Percentiles rank a stretch among this genome's conserved stretches.
These are phyloP conservation scores for Fusarium veterinarium DNA, from an alignment of 2,329 filamentous ascomycete species.

Conservation along the genomic window DNA sequence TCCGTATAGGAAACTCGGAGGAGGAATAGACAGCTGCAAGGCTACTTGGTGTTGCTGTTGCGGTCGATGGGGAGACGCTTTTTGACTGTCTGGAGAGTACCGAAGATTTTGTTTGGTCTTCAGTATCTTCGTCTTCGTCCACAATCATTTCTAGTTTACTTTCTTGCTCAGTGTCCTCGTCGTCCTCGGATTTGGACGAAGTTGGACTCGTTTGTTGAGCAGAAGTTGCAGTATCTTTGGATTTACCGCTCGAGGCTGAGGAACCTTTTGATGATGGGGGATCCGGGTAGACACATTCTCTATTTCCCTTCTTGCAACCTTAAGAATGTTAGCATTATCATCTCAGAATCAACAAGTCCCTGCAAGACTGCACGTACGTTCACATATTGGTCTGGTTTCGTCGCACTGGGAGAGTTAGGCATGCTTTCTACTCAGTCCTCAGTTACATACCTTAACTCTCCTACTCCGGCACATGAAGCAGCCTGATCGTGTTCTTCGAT, in stretches of 20 bases:
- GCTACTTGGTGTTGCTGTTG: slow-evolving; percentile 53
- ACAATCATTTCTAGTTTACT: slow-evolving; percentile 63
- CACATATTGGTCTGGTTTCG: slow-evolving; percentile 87
- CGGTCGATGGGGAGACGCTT: slow-evolving; percentile 64
- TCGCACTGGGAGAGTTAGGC: slow-evolving; percentile 75
- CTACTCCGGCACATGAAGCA: slow-evolving; percentile 92
- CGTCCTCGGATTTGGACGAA: slow-evolving; percentile 66
- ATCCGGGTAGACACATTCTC: slow-evolving; percentile 92
- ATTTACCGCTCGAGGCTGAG: slow-evolving; percentile 39
- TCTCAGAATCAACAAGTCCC: not conserved
- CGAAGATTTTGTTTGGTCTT: slow-evolving; percentile 42
- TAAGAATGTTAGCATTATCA: slow-evolving; percentile 19
- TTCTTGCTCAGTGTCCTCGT: slow-evolving; percentile 56
- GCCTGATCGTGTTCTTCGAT: slow-evolving; percentile 90
- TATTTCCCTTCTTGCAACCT: slow-evolving; percentile 92
- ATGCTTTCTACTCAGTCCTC: not conserved
- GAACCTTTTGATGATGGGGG: slow-evolving; percentile 60
- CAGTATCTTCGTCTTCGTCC: slow-evolving; percentile 64
- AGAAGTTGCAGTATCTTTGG: slow-evolving; percentile 52
- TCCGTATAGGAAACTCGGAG: slow-evolving; percentile 41
- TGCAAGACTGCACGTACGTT: slow-evolving; percentile 63
- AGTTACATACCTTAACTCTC: slow-evolving; percentile 77
- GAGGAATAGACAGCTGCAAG: slow-evolving; percentile 47
- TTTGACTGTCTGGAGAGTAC: slow-evolving; percentile 51
- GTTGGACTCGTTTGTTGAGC: slow-evolving; percentile 61